Conservation (phyloP, 2,329 filamentous ascomycete genomes). For the Penicillium crustosum region DNA sequence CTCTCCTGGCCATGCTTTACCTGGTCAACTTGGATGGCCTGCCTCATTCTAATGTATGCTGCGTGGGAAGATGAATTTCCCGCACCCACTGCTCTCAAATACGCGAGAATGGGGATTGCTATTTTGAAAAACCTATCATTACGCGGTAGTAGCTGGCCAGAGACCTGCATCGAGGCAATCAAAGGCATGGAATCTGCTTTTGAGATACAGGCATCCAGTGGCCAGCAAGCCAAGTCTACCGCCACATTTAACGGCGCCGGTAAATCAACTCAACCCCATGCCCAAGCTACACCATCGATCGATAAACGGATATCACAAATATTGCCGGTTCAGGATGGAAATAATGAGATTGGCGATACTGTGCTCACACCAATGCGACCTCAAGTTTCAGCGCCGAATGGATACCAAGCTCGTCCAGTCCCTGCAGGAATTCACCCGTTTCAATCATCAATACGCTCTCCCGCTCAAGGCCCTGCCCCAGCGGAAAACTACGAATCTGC, state of each 20-base stretch:
- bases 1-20: conserved; percentile 55
- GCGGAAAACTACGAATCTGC: conserved; percentile 3
- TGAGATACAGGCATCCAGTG: neutral
- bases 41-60: conserved; percentile 53
- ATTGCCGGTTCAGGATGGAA: neutral
- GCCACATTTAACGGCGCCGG: neutral
- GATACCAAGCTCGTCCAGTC: neutral
- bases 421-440: neutral
- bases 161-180: conserved; percentile 42
- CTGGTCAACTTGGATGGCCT: conserved; percentile 56
- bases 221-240: neutral
- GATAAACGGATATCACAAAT: neutral
- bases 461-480: neutral
- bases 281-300: neutral
- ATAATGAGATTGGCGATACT: neutral
- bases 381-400: neutral
- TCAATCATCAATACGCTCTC: neutral
- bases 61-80: conserved; percentile 49
- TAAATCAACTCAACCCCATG: neutral
- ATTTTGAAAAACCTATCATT: conserved; percentile 37
- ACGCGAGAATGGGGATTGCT: conserved; percentile 31
- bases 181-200: conserved; percentile 36
- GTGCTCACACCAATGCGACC: neutral
- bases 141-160: conserved; percentile 40
- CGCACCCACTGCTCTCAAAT: conserved; percentile 42